Conservation (phyloP, 257 asterid species). For the Eustoma russellianum region DNA sequence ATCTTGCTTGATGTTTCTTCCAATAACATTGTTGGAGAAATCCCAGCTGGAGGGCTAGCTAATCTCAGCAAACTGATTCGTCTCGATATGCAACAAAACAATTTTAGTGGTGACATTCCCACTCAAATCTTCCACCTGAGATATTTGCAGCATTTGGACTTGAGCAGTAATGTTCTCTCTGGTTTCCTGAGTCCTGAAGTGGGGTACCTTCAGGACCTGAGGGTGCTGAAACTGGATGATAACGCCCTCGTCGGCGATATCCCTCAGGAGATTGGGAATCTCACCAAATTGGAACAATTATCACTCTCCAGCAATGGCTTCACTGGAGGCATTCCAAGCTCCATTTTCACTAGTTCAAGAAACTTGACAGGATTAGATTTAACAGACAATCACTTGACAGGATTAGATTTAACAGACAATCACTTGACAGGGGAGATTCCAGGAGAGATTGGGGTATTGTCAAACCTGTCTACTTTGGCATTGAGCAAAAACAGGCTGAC, state of each 20-base stretch:
- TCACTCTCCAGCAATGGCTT: constrained; percentile 17
- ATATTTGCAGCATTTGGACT: constrained; percentile 19
- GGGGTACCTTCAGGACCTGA: constrained; percentile 11
- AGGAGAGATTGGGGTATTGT: constrained; percentile 11
- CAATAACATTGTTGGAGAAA: constrained; percentile 15
- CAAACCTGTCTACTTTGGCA: constrained; percentile 20
- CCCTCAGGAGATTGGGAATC: constrained; percentile 22
- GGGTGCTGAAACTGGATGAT: constrained; percentile 14
- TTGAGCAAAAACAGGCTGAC: constrained; percentile 22
- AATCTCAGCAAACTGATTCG: constrained; percentile 12
- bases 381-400: constrained; percentile 13
- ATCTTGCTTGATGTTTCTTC: constrained; percentile 25
- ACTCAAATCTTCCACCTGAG: constrained; percentile 17
- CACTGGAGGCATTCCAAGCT: constrained; percentile 18
- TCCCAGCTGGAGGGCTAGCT: constrained; percentile 15
- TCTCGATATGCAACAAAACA: constrained; percentile 18
- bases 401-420: constrained; percentile 18
- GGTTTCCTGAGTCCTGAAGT: constrained; percentile 12
- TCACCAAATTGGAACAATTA: constrained; percentile 10
- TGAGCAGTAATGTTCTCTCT: constrained; percentile 13
- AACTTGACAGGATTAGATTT: constrained; percentile 17
- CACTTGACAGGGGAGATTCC: constrained; percentile 16
- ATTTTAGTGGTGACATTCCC: constrained; percentile 22
- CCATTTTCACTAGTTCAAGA: constrained; percentile 5
- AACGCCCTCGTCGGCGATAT: constrained; percentile 15